phyloP scores from a whole-genome alignment of 116 monocot species.

The Cymodocea nodosa region DNA sequence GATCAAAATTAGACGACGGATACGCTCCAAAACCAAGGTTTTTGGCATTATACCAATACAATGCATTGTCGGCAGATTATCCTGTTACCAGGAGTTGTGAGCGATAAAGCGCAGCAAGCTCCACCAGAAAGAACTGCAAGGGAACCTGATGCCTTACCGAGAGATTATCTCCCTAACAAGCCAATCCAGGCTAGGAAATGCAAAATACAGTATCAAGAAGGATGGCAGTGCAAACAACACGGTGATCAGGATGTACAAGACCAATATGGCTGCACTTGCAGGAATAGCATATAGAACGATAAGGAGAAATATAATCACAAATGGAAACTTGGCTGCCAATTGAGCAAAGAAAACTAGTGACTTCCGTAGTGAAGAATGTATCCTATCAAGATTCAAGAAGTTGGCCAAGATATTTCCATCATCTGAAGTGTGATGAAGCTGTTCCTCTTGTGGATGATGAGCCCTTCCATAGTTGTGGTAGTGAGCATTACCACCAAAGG shows the following conservation, averaged over 20 bases:
- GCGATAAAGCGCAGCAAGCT: neutral
- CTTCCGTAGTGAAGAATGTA: constrained; percentile 34
- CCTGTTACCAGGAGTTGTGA: neutral
- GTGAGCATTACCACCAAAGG: constrained; percentile 6
- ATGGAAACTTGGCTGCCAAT: constrained; percentile 61
- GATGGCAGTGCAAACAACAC: constrained; percentile 67
- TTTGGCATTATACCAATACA: neutral
- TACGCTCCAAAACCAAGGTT: neutral
- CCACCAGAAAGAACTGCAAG: neutral
- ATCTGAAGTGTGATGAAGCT: neutral
- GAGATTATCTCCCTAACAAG: constrained; percentile 60
- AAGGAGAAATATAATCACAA: constrained; percentile 66
- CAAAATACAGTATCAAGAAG: constrained; percentile 66
- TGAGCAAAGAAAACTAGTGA: constrained; percentile 41
- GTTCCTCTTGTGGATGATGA: constrained; percentile 10
- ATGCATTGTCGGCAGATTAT: constrained; percentile 1
- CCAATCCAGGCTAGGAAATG: constrained; percentile 82
- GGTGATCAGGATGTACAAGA: constrained; percentile 56
- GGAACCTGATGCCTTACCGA: constrained; percentile 7
- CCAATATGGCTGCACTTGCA: constrained; percentile 68
- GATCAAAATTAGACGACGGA: neutral
- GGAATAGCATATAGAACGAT: constrained; percentile 68
- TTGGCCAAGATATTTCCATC: constrained; percentile 1
- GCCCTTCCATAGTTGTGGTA: constrained; percentile 17
- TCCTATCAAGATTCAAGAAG: constrained; percentile 21